These are phyloP conservation scores for Polyplosphaeria fusca DNA, from an alignment of 495 filamentous ascomycete genomes.

Conservation along the genomic window DNA sequence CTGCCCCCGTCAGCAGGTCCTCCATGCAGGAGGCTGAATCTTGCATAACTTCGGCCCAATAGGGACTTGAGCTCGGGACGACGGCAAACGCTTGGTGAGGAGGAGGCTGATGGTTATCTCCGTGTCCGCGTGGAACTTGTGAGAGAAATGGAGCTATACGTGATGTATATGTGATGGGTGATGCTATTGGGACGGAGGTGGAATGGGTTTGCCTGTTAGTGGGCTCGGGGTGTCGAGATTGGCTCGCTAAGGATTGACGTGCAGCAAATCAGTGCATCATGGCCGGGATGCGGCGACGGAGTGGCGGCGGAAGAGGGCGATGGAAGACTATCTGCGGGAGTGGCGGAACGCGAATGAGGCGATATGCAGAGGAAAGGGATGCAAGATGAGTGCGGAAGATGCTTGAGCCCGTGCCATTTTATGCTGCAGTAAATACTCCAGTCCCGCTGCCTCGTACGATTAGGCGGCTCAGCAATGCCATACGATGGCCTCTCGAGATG, in stretches of 20 bases:
- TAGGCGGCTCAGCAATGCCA: too few relatives aligned
- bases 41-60: not conserved
- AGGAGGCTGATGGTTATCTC: slow-evolving; percentile 3
- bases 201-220: slow-evolving; percentile 20
- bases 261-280: slow-evolving; percentile 19
- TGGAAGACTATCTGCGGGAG: not conserved
- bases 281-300: not conserved
- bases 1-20: slow-evolving; percentile 30
- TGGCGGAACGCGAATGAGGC: slow-evolving; percentile 12
- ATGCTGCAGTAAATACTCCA: too few relatives aligned
- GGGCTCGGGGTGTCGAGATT: slow-evolving; percentile 3
- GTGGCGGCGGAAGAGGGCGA: not conserved
- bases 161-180: slow-evolving; percentile 13
- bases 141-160: slow-evolving; percentile 2
- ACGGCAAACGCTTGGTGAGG: not conserved
- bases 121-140: not conserved
- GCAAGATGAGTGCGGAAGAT: too few relatives aligned
- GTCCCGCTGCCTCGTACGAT: too few relatives aligned
- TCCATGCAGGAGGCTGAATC: slow-evolving; percentile 20
- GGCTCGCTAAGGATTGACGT: slow-evolving; percentile 24
- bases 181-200: slow-evolving; percentile 19
- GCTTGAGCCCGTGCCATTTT: too few relatives aligned
- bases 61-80: not conserved
- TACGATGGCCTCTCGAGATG: too few relatives aligned
- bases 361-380: slow-evolving; percentile 34